Evolutionary conservation across 148 eudicot species (phyloP).

Genomic region (Cornus suecica): DNA sequence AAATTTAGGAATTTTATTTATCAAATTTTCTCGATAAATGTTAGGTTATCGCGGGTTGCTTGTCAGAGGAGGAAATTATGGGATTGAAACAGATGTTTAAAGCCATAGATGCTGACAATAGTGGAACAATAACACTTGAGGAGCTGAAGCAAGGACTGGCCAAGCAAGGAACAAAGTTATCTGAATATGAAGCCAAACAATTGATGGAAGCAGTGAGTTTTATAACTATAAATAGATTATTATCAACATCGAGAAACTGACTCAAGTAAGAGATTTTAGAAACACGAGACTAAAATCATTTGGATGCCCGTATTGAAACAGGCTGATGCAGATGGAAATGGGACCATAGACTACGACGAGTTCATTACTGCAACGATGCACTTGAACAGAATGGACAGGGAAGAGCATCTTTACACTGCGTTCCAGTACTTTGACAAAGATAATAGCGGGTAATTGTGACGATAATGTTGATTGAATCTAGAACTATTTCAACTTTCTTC

Average conservation of each 20-base stretch:
- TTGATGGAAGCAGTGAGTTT: conserved; percentile 63
- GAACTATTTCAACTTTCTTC: background rate
- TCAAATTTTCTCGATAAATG: conserved; percentile 1
- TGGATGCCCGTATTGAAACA: conserved; percentile 15
- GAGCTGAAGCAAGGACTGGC: conserved; percentile 61
- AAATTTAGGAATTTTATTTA: background rate
- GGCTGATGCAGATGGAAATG: conserved; percentile 99
- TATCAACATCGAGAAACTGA: background rate
- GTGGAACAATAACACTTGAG: conserved; percentile 66
- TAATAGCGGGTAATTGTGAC: conserved; percentile 70
- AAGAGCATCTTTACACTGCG: conserved; percentile 95
- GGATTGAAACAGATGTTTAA: conserved; percentile 72
- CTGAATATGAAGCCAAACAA: conserved; percentile 61
- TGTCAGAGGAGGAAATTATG: conserved; percentile 74
- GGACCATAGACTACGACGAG: conserved; percentile 94
- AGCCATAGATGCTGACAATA: conserved; percentile 58
- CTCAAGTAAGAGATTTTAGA: no score
- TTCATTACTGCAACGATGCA: conserved; percentile 99
- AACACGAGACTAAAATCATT: background rate
- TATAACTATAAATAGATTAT: background rate
- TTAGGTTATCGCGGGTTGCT: conserved; percentile 71
- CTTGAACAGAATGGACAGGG: conserved; percentile 93
- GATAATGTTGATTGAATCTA: background rate
- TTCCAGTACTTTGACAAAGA: conserved; percentile 98
- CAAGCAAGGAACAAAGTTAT: conserved; percentile 54